Percentiles rank a stretch among this genome's conserved stretches.
Evolutionary conservation across 176 grass and related monocot species (phyloP).

Genomic region (Elaeis guineensis): DNA sequence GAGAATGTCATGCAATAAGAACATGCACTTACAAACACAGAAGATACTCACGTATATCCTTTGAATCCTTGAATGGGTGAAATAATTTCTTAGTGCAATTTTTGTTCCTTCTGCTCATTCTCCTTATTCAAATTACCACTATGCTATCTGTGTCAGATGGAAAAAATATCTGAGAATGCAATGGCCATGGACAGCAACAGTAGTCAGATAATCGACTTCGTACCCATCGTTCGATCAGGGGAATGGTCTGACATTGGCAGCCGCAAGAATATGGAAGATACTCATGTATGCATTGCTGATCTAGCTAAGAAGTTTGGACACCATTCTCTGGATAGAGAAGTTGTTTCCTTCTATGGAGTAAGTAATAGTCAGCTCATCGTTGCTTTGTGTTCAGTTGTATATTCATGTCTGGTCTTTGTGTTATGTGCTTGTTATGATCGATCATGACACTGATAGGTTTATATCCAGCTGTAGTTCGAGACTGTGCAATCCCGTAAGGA

Average conservation of each 20-base stretch:
- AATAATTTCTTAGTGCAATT: too few relatives aligned
- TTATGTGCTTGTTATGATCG: too few relatives aligned
- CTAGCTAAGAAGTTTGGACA: constrained; percentile 73
- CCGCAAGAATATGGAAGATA: constrained; percentile 74
- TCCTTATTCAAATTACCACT: background rate
- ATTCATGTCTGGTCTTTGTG: too few relatives aligned
- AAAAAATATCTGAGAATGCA: constrained; percentile 63
- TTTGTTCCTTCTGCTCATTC: background rate
- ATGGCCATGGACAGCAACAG: constrained; percentile 48
- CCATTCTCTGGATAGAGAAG: constrained; percentile 31
- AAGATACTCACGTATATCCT: too few relatives aligned
- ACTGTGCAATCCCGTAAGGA: too few relatives aligned
- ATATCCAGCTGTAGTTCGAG: too few relatives aligned
- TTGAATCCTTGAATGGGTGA: too few relatives aligned
- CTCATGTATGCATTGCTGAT: constrained; percentile 87
- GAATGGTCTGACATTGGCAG: constrained; percentile 83
- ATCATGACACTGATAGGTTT: too few relatives aligned
- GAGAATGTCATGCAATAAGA: too few relatives aligned
- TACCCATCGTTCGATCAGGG: constrained; percentile 57
- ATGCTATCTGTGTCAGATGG: constrained; percentile 40
- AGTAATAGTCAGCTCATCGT: background rate
- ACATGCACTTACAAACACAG: too few relatives aligned
- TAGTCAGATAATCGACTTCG: constrained; percentile 30
- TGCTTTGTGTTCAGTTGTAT: too few relatives aligned
- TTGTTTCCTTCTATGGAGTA: constrained; percentile 90